Conservation (phyloP, 2,329 filamentous ascomycete species). For the Colletotrichum chrysophilum region DNA sequence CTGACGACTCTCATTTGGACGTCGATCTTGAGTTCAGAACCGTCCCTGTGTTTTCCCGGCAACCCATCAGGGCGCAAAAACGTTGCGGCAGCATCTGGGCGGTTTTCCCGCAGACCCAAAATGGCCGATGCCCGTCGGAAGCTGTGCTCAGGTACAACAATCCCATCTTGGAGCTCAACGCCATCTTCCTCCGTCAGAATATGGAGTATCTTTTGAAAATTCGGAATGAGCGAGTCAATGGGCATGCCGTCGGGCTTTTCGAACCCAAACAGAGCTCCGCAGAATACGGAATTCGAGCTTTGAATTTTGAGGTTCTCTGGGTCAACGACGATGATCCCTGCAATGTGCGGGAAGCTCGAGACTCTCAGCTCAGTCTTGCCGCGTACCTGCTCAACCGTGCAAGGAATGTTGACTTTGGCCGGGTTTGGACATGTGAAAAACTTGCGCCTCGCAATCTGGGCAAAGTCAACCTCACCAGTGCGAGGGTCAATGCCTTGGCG, state of each 20-base stretch:
- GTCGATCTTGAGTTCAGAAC: slow-evolving; percentile 90
- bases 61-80: slow-evolving; percentile 87
- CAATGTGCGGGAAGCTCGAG: slow-evolving; percentile 96
- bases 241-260: slow-evolving; percentile 80
- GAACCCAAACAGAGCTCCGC: slow-evolving; percentile 88
- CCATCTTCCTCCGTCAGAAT: slow-evolving; percentile 88
- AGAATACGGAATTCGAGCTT: slow-evolving; percentile 95
- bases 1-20: slow-evolving; percentile 96
- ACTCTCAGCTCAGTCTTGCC: slow-evolving; percentile 77
- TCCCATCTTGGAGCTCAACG: slow-evolving; percentile 84
- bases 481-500: slow-evolving; percentile 73
- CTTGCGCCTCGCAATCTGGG: slow-evolving; percentile 71
- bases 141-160: slow-evolving; percentile 94
- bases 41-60: slow-evolving; percentile 86
- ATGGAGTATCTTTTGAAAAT: slow-evolving; percentile 83
- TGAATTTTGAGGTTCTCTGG: slow-evolving; percentile 79
- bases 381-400: slow-evolving; percentile 76
- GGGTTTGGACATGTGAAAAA: slow-evolving; percentile 87
- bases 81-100: slow-evolving; percentile 75
- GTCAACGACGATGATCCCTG: slow-evolving; percentile 93
- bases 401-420: slow-evolving; percentile 81
- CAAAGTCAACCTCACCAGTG: slow-evolving; percentile 78
- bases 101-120: slow-evolving; percentile 82
- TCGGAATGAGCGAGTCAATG: slow-evolving; percentile 82
- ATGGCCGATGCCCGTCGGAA: slow-evolving; percentile 89